phyloP scores from a whole-genome alignment of 2,329 filamentous ascomycete genomes.

The Claviceps pazoutovae region DNA sequence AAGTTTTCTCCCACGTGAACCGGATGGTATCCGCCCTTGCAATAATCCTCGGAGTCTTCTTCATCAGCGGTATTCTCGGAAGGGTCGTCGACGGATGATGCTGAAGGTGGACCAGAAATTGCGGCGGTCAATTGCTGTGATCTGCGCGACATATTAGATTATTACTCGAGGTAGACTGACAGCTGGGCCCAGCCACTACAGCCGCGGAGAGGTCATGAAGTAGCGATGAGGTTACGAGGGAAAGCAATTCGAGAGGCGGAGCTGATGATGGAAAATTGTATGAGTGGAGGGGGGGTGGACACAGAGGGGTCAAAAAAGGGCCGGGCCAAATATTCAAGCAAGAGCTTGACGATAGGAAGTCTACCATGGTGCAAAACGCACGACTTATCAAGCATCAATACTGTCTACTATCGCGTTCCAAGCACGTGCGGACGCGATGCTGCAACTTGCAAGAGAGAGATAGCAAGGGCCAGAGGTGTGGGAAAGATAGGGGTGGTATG shows the following conservation, averaged over 20 bases:
- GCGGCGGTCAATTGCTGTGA: constrained; percentile 40
- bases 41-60: constrained; percentile 98
- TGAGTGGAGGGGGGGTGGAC: not conserved
- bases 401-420: too few relatives aligned
- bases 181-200: constrained; percentile 7
- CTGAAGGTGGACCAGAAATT: constrained; percentile 61
- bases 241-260: not conserved
- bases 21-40: constrained; percentile 96
- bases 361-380: not conserved
- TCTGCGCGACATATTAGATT: constrained; percentile 20
- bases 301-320: not conserved
- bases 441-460: not conserved
- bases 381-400: too few relatives aligned
- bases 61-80: constrained; percentile 92
- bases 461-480: not conserved
- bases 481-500: not conserved
- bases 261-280: constrained; percentile 2
- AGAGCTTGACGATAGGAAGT: too few relatives aligned
- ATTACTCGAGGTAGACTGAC: constrained; percentile 5
- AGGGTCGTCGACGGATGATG: constrained; percentile 68
- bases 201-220: not conserved
- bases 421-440: too few relatives aligned
- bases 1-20: constrained; percentile 91
- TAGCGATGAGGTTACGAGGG: not conserved
- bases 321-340: not conserved